A percentile compares a stretch with the other conserved stretches of the same genome.
These are phyloP conservation scores for Apiotrichum siamense DNA, from an alignment of 1,284 basidiomycete genomes.

Conservation along the genomic window DNA sequence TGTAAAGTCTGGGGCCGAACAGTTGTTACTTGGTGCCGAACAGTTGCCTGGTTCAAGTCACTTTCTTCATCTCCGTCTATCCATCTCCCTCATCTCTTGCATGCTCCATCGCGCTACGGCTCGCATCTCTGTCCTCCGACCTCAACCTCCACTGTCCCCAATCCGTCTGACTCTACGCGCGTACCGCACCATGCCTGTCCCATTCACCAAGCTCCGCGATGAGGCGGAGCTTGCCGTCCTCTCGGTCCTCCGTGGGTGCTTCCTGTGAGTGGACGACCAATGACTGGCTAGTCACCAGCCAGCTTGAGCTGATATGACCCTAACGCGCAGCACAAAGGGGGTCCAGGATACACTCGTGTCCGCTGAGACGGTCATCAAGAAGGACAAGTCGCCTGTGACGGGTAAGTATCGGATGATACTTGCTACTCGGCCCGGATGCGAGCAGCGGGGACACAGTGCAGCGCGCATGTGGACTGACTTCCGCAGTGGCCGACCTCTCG, in stretches of 20 bases:
- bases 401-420: constrained; percentile 50
- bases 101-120: not conserved
- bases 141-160: constrained; percentile 2
- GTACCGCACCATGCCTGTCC: constrained; percentile 21
- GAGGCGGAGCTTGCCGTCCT: constrained; percentile 64
- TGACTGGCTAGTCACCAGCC: too few species aligned
- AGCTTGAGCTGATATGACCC: not conserved
- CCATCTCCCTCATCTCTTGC: not conserved
- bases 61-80: not conserved
- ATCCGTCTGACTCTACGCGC: not conserved
- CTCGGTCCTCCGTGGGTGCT: constrained; percentile 84
- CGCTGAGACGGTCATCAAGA: constrained; percentile 81
- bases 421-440: too few species aligned
- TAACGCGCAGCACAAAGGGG: constrained; percentile 58
- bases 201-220: constrained; percentile 32
- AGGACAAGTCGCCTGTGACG: constrained; percentile 93
- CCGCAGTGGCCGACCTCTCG: constrained; percentile 76
- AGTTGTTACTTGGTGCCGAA: too few species aligned
- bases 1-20: too few species aligned
- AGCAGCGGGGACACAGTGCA: too few species aligned
- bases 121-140: not conserved
- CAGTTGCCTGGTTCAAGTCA: not conserved
- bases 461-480: constrained; percentile 2
- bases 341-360: constrained; percentile 85
- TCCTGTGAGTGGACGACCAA: constrained; percentile 43